These are phyloP conservation scores for Blastobotrys persicus DNA, from an alignment of 1,139 yeast genomes.

Conservation along the genomic window DNA sequence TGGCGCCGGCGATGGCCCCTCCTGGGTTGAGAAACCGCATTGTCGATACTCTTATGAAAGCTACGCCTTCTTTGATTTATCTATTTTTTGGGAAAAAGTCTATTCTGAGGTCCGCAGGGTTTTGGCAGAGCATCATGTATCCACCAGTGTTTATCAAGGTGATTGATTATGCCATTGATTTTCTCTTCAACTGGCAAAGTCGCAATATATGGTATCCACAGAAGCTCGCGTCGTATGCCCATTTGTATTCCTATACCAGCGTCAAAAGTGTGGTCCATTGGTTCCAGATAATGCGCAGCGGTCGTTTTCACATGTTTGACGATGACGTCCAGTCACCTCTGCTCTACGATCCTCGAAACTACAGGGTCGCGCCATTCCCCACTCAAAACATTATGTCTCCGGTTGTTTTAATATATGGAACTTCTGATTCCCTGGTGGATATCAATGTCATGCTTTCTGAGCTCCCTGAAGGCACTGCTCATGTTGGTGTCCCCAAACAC, in stretches of 20 bases:
- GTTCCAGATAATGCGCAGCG: constrained; percentile 87
- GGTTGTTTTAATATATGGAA: constrained; percentile 75
- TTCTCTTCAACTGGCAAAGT: constrained; percentile 78
- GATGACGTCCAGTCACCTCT: constrained; percentile 44
- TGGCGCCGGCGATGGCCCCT: constrained; percentile 95
- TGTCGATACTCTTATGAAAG: constrained; percentile 71
- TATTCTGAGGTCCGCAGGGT: constrained; percentile 69
- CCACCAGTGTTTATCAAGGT: constrained; percentile 76
- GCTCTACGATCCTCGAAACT: constrained; percentile 33
- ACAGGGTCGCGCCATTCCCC: constrained; percentile 64
- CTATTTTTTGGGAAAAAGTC: constrained; percentile 71
- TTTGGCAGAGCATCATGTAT: constrained; percentile 81
- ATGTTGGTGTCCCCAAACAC: constrained; percentile 50
- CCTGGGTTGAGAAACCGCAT: constrained; percentile 74
- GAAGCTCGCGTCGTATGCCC: constrained; percentile 74
- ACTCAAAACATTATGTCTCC: constrained; percentile 66
- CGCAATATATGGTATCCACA: constrained; percentile 66
- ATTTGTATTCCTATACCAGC: constrained; percentile 84
- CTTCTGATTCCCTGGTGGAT: constrained; percentile 77
- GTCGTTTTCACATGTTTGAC: constrained; percentile 84
- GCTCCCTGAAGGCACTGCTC: constrained; percentile 44
- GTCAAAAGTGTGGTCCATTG: constrained; percentile 94
- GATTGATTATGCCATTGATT: constrained; percentile 65
- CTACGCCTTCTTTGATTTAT: constrained; percentile 75
- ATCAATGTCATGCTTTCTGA: constrained; percentile 68